phyloP scores from a whole-genome alignment of 257 asterid genomes.

The Orobanche coerulescens region DNA sequence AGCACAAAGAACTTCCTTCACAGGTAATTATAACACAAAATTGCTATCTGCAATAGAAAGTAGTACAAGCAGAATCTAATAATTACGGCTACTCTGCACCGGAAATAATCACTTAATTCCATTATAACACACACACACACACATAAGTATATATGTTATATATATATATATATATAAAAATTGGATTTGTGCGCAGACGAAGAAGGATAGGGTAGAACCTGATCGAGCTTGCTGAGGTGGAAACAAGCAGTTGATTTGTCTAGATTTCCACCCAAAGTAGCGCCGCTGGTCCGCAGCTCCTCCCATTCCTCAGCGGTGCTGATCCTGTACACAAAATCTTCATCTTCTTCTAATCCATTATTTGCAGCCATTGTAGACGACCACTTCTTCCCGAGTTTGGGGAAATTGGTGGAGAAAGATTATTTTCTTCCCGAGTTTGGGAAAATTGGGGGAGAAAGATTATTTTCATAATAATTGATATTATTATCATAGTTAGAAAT shows the following conservation, averaged over 20 bases:
- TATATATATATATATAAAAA: not conserved
- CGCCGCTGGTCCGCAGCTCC: constrained; percentile 43
- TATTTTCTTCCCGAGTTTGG: too few species aligned
- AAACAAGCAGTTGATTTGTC: constrained; percentile 62
- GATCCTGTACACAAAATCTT: constrained; percentile 55
- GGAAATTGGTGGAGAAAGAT: not conserved
- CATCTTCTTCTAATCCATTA: constrained; percentile 24
- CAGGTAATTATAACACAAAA: not conserved
- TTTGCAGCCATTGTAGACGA: constrained; percentile 24
- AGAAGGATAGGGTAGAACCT: constrained; percentile 30
- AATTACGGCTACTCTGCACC: not conserved
- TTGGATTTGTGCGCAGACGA: not conserved
- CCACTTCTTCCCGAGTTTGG: not conserved
- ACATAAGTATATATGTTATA: too few species aligned
- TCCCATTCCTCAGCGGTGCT: constrained; percentile 80
- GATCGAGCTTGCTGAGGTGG: constrained; percentile 76
- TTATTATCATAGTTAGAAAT: too few species aligned
- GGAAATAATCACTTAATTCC: not conserved
- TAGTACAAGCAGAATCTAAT: not conserved
- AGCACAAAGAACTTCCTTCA: not conserved
- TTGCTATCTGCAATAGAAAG: not conserved
- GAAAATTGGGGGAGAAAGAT: too few species aligned
- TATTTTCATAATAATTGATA: too few species aligned
- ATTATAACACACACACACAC: too few species aligned
- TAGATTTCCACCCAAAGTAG: constrained; percentile 49